Evolutionary conservation across 495 filamentous ascomycete genomes (phyloP).

Genomic region (Penicillium tannophilum): DNA sequence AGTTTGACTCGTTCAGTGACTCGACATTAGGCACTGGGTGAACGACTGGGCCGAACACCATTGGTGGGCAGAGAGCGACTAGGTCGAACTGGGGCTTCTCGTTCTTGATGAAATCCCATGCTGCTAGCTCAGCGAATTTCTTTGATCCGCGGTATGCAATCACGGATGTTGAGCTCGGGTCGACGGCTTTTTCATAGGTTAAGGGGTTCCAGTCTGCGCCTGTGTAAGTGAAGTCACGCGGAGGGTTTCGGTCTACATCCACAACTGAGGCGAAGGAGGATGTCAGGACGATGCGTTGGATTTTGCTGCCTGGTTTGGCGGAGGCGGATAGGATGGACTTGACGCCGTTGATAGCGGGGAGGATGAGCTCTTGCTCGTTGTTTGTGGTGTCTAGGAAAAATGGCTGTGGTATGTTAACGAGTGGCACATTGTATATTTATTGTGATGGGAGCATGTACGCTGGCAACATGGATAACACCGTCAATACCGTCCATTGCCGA

Average conservation of each 20-base stretch:
- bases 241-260: conserved; percentile 40
- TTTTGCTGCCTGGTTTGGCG: conserved; percentile 55
- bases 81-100: conserved; percentile 70
- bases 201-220: conserved; percentile 77
- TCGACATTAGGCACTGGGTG: conserved; percentile 34
- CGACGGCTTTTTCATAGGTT: conserved; percentile 57
- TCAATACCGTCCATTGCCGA: conserved; percentile 37
- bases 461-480: conserved; percentile 45
- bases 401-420: conserved; percentile 9
- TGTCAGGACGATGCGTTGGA: conserved; percentile 73
- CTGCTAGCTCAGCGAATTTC: conserved; percentile 56
- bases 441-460: conserved; percentile 22
- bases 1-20: conserved; percentile 40
- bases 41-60: conserved; percentile 49
- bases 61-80: conserved; percentile 61
- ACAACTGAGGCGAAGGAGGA: conserved; percentile 73
- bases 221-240: conserved; percentile 54
- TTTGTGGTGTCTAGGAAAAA: conserved; percentile 46
- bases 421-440: not conserved
- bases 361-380: conserved; percentile 67
- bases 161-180: conserved; percentile 36
- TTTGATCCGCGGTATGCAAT: conserved; percentile 64
- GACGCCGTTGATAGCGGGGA: conserved; percentile 65
- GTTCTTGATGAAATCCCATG: conserved; percentile 60
- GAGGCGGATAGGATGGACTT: conserved; percentile 25